A percentile compares a stretch with the other conserved stretches of the same genome.
Conservation (phyloP, 2,329 filamentous ascomycete species). For the Lasiodiplodia hormozganensis region DNA sequence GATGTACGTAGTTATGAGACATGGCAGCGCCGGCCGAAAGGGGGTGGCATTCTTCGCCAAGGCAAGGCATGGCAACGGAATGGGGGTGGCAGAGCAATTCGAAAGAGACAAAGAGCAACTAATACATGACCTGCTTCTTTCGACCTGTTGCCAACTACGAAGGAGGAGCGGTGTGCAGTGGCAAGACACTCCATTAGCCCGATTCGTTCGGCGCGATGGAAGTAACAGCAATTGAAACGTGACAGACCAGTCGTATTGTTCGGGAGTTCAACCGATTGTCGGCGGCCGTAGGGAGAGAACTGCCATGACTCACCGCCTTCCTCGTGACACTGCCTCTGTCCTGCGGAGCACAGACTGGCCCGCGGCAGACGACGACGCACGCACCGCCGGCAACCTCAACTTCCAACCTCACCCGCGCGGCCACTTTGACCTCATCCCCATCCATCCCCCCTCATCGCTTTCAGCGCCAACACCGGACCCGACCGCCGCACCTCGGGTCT, state of each 20-base stretch:
- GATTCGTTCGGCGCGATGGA: not conserved
- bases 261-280: not conserved
- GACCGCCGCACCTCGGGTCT: not conserved
- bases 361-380: not conserved
- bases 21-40: not conserved
- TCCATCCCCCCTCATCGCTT: slow-evolving; percentile 1
- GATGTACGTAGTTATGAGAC: slow-evolving; percentile 12
- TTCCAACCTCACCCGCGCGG: slow-evolving; percentile 7
- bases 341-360: not conserved
- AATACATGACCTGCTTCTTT: not conserved
- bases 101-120: not conserved
- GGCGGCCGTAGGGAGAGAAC: slow-evolving; percentile 2
- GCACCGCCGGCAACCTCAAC: slow-evolving; percentile 18
- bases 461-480: not conserved
- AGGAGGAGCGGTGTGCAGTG: not conserved
- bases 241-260: not conserved
- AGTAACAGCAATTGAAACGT: not conserved
- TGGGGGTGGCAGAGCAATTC: not conserved
- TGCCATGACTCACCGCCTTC: slow-evolving; percentile 16
- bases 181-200: not conserved
- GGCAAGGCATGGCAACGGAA: not conserved
- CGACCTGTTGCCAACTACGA: not conserved
- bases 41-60: not conserved
- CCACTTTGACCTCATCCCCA: slow-evolving; percentile 3
- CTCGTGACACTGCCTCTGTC: not conserved